Conservation (phyloP, 139 green algal species). For the Coelastrella sp. region DNA sequence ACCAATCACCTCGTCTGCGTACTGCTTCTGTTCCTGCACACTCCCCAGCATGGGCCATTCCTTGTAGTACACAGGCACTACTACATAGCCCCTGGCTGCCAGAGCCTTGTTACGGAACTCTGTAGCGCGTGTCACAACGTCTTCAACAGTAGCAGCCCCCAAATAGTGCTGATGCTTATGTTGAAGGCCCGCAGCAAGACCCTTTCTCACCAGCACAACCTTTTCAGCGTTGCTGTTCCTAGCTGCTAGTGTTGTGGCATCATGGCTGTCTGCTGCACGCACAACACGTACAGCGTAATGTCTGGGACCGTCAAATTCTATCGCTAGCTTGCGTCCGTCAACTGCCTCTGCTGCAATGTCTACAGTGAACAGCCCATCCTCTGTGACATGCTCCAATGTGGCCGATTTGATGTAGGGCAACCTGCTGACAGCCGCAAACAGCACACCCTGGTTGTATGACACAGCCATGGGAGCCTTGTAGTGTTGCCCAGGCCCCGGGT, state of each 20-base stretch:
- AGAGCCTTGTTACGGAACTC: background rate
- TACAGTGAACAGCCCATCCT: background rate
- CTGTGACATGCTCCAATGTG: background rate
- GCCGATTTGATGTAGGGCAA: background rate
- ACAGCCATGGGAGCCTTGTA: background rate
- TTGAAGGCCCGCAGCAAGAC: too few relatives aligned
- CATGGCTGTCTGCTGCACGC: background rate
- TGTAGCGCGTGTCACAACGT: background rate
- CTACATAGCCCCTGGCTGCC: background rate
- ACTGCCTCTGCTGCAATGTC: background rate
- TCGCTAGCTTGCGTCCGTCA: background rate
- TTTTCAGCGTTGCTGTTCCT: background rate
- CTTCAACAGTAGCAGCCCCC: background rate
- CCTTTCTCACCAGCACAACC: background rate
- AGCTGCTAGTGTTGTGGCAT: too few relatives aligned
- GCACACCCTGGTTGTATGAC: background rate
- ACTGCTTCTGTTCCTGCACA: background rate
- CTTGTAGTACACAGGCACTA: background rate
- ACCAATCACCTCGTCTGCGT: background rate
- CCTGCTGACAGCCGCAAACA: background rate
- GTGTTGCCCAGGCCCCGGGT: background rate
- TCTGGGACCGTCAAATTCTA: slow-evolving; percentile 28
- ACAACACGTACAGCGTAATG: background rate
- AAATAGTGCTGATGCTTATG: background rate
- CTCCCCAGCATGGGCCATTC: background rate